These are phyloP conservation scores for Aspergillus baeticus DNA, from an alignment of 495 filamentous ascomycete species.

Conservation along the genomic window DNA sequence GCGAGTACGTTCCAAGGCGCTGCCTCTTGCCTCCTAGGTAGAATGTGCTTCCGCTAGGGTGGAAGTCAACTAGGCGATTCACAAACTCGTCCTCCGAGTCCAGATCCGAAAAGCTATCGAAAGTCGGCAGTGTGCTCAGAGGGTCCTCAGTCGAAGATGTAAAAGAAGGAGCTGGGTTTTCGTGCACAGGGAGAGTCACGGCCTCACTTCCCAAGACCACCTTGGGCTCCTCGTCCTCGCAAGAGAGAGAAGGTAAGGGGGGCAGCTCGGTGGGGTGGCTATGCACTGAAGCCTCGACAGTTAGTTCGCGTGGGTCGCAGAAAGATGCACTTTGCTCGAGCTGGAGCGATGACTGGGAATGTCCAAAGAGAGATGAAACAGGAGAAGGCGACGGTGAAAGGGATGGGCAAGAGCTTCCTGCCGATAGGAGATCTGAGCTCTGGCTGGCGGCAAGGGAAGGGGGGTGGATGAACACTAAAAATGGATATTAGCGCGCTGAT, in stretches of 20 bases:
- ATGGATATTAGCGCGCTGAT: conserved; percentile 23
- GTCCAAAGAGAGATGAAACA: conserved; percentile 56
- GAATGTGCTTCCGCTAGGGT: conserved; percentile 53
- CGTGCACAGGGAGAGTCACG: conserved; percentile 53
- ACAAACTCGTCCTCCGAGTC: conserved; percentile 92
- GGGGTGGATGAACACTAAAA: conserved; percentile 77
- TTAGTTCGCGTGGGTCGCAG: conserved; percentile 91
- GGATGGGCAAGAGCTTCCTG: conserved; percentile 70
- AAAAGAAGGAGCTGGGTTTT: conserved; percentile 47
- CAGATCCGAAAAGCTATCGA: conserved; percentile 86
- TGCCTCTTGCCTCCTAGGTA: conserved; percentile 78
- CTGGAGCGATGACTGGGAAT: conserved; percentile 55
- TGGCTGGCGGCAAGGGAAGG: conserved; percentile 64
- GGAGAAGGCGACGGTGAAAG: conserved; percentile 78
- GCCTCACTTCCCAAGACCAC: conserved; percentile 66
- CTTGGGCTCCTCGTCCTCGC: conserved; percentile 74
- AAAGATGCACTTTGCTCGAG: conserved; percentile 51
- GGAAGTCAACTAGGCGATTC: conserved; percentile 71
- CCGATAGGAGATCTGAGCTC: conserved; percentile 70
- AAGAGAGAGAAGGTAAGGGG: conserved; percentile 64
- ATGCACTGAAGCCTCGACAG: conserved; percentile 63
- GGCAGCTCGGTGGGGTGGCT: conserved; percentile 64
- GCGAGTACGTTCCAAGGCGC: conserved; percentile 62
- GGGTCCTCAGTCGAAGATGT: conserved; percentile 48
- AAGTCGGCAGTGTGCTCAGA: conserved; percentile 65